Percentiles rank a stretch among this genome's conserved stretches.
phyloP scores from a whole-genome alignment of 768 basidiomycete species.

The Hypholoma fasciculare region DNA sequence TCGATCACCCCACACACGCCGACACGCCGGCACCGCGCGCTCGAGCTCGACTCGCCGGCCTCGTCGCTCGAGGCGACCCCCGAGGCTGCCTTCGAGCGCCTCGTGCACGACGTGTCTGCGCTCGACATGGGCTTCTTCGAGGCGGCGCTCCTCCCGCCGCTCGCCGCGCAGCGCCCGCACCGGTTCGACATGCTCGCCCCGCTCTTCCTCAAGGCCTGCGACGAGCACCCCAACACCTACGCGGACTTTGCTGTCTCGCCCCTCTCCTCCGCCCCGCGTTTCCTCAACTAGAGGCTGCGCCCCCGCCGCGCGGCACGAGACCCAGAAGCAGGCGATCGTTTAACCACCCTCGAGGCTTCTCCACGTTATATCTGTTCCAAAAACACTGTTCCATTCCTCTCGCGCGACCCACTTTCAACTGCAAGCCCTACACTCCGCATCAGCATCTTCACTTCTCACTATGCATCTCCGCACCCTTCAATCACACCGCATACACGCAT shows the following conservation, averaged over 20 bases:
- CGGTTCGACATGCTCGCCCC: slow-evolving; percentile 30
- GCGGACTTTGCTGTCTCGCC: slow-evolving; percentile 40
- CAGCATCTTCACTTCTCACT: slow-evolving; percentile 12
- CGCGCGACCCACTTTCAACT: slow-evolving; percentile 16
- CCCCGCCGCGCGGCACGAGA: slow-evolving; percentile 8
- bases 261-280: slow-evolving; percentile 45
- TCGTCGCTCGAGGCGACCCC: slow-evolving; percentile 63
- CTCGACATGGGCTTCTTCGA: slow-evolving; percentile 35
- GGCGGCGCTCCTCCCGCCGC: slow-evolving; percentile 28
- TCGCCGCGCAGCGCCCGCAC: slow-evolving; percentile 26
- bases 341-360: slow-evolving; percentile 9
- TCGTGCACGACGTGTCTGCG: slow-evolving; percentile 37
- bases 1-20: slow-evolving; percentile 58
- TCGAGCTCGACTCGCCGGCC: slow-evolving; percentile 47
- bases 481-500: slow-evolving; percentile 12
- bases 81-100: slow-evolving; percentile 40
- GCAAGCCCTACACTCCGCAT: slow-evolving; percentile 13
- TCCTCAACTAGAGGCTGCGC: slow-evolving; percentile 43
- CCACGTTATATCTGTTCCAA: slow-evolving; percentile 7
- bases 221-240: slow-evolving; percentile 31
- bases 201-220: slow-evolving; percentile 45
- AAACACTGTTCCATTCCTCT: slow-evolving; percentile 8
- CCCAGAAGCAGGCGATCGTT: slow-evolving; percentile 9
- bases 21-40: slow-evolving; percentile 36
- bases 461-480: slow-evolving; percentile 13